These are phyloP conservation scores for Phaseolus coccineus DNA, from an alignment of 331 rosid species.

Conservation along the genomic window DNA sequence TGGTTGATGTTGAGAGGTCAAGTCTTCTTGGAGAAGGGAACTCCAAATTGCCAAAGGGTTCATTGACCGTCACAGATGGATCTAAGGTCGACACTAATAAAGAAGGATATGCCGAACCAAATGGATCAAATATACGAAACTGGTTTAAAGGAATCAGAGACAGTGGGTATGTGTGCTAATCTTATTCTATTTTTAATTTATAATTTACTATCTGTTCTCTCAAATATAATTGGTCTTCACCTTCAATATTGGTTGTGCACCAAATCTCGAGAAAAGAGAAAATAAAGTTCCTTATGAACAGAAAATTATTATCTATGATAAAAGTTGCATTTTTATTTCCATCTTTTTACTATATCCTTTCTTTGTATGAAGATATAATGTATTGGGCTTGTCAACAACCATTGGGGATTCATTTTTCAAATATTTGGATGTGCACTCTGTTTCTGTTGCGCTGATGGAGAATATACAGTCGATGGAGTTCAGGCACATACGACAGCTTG, in stretches of 20 bases:
- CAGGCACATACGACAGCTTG: slow-evolving; percentile 92
- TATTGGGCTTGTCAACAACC: slow-evolving; percentile 90
- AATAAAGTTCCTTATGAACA: slow-evolving; percentile 31
- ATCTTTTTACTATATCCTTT: slow-evolving; percentile 35
- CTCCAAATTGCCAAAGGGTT: slow-evolving; percentile 72
- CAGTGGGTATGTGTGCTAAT: slow-evolving; percentile 74
- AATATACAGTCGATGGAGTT: slow-evolving; percentile 97
- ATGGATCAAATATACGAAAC: slow-evolving; percentile 79
- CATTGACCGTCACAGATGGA: slow-evolving; percentile 55
- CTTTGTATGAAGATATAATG: slow-evolving; percentile 73
- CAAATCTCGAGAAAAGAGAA: slow-evolving; percentile 5
- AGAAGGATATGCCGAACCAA: slow-evolving; percentile 74
- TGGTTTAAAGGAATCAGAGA: slow-evolving; percentile 97
- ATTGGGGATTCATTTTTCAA: slow-evolving; percentile 84
- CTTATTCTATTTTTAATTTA: slow-evolving; percentile 24
- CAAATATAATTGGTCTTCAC: slow-evolving; percentile 24
- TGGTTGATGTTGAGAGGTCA: slow-evolving; percentile 79
- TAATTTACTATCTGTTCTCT: slow-evolving; percentile 13
- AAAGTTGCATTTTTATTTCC: slow-evolving; percentile 2
- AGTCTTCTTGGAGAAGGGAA: slow-evolving; percentile 94
- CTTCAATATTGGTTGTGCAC: slow-evolving; percentile 26
- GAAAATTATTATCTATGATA: slow-evolving; percentile 33
- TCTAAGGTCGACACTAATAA: slow-evolving; percentile 57
- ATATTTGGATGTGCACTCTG: slow-evolving; percentile 68
- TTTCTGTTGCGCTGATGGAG: slow-evolving; percentile 83